Base-by-base conservation (phyloP, 345 rosid species). In the Salix arbutifolia region DNA sequence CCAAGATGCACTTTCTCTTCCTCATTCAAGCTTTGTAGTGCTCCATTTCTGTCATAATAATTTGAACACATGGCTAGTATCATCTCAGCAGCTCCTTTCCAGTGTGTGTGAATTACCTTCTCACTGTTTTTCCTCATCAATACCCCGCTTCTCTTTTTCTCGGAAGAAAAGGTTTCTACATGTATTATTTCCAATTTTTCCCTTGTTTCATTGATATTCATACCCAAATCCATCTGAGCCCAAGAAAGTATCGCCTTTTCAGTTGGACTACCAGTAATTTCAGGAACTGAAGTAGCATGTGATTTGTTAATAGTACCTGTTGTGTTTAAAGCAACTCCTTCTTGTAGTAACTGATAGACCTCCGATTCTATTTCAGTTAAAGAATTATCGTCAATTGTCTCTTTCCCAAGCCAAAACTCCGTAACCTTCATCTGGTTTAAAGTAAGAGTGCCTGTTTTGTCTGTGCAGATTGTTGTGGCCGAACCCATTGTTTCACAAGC, bases 31-130 rank as follows among this genome's bases (percentile, higher is more conserved):
- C 67, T 46, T 73, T 42, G 65, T n/a, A 76, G 74, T 74, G 17
- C 77, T 62, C 62, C 75, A 67, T 30, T 87, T 87, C 81, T 72
- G 14, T 73, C 84, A 73, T 81, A 89, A 71, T 77, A 86, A 60
- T 13, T 37, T 14, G 87, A 78, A 69, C 88, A 87, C 77, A 82
- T 80, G 10, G 86, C 82, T 18, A 89, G 37, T 18, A 87, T 81
- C 77, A 86, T 86, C 79, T 89, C 92, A 2, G 90, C 89, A 28
- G 89, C 89, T 67, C 92, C 90, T 62, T 89, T 87, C 89, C 90
- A 86, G 72, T 89, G 90, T 40, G 72, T 78, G 8, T 83, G 89
- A 77, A 76, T 38, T 17, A 31, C 53, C 23, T 60, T 44, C 28
- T 84, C 80, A 31, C 70, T 31, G 4, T 33, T 78, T 71, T 69